phyloP scores from a whole-genome alignment of 768 basidiomycete genomes.

The Dendrothele bispora region DNA sequence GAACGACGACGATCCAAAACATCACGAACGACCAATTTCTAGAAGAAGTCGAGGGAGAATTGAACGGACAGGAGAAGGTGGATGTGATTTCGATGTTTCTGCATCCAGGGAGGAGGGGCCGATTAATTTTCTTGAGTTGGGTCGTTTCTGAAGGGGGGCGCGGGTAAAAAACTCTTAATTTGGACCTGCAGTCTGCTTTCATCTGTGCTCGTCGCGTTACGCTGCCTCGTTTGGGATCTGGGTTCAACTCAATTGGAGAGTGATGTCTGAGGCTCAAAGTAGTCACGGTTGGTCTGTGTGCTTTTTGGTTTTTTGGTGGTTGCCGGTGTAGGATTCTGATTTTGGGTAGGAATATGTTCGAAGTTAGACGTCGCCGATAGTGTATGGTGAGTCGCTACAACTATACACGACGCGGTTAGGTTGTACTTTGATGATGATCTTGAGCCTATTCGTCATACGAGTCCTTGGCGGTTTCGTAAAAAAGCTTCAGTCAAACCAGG shows the following conservation, averaged over 20 bases:
- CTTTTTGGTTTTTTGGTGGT: neutral
- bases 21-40: no score
- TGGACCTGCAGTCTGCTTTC: neutral
- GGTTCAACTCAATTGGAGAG: neutral
- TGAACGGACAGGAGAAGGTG: no score
- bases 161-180: neutral
- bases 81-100: no score
- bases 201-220: neutral
- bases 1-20: no score
- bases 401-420: constrained; percentile 19
- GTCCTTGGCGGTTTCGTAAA: constrained; percentile 2
- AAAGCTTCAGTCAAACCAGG: constrained; percentile 30
- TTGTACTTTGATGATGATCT: constrained; percentile 13
- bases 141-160: constrained; percentile 2
- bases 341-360: neutral
- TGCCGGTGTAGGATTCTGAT: neutral
- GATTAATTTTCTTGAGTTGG: neutral
- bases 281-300: neutral
- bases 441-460: constrained; percentile 13
- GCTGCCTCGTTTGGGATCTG: neutral
- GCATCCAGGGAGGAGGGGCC: no score
- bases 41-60: no score
- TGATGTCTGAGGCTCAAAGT: neutral
- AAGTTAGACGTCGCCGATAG: constrained; percentile 12
- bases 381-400: constrained; percentile 16